phyloP scores from a whole-genome alignment of 768 basidiomycete species.

The Coprinopsis strossmayeri region DNA sequence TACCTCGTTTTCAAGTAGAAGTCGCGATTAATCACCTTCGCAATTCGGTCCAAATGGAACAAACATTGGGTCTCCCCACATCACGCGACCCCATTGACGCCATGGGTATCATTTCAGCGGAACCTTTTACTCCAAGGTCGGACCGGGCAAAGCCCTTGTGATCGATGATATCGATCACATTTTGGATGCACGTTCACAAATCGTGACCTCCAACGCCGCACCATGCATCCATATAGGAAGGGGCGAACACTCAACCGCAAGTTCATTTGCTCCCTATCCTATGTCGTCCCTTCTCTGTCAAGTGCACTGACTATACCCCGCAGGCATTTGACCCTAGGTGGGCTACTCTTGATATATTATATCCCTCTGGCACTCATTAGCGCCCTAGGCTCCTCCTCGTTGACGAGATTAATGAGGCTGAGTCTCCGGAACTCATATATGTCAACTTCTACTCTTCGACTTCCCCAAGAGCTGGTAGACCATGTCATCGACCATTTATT shows the following conservation, averaged over 20 bases:
- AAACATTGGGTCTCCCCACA: slow-evolving; percentile 1
- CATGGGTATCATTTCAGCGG: background rate
- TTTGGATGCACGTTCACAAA: slow-evolving; percentile 7
- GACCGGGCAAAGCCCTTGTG: slow-evolving; percentile 10
- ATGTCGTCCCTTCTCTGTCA: slow-evolving; percentile 9
- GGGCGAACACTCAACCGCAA: background rate
- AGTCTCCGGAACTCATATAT: slow-evolving; percentile 11
- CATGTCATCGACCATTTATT: slow-evolving; percentile 38
- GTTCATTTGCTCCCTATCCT: slow-evolving; percentile 5
- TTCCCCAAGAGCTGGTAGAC: slow-evolving; percentile 44
- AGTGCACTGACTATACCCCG: slow-evolving; percentile 8
- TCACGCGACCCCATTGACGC: background rate
- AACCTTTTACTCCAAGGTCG: background rate
- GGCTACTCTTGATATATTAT: background rate
- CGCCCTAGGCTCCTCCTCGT: background rate
- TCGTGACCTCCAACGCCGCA: slow-evolving; percentile 11
- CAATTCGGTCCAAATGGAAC: background rate
- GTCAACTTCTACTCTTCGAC: slow-evolving; percentile 15
- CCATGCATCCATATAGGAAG: slow-evolving; percentile 9
- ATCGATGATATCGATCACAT: slow-evolving; percentile 12
- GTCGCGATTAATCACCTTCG: too few species aligned
- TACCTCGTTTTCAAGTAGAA: background rate
- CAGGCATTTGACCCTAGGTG: background rate
- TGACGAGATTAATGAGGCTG: slow-evolving; percentile 4
- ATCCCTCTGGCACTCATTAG: background rate